phyloP scores from a whole-genome alignment of 345 rosid species.

The Physaria fendleri region DNA sequence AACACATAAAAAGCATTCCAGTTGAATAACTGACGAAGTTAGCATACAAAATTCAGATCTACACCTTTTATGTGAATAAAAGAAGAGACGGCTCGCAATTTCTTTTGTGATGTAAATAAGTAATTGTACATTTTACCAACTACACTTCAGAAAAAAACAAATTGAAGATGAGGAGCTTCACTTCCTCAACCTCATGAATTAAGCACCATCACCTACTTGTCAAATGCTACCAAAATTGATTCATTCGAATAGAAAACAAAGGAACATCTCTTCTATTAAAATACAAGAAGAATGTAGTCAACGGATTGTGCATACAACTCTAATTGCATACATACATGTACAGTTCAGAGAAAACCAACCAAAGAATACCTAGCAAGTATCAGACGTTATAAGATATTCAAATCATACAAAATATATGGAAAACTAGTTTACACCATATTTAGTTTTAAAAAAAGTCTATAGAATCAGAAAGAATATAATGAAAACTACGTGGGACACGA shows the following conservation, averaged over 20 bases:
- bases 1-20: constrained; percentile 3
- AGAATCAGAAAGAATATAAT: not conserved
- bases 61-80: not conserved
- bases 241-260: not conserved
- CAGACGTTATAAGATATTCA: not conserved
- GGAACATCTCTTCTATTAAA: not conserved
- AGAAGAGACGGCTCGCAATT: not conserved
- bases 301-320: not conserved
- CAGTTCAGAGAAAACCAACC: constrained; percentile 7
- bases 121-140: not conserved
- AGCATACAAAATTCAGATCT: not conserved
- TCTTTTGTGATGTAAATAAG: not conserved
- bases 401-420: not conserved
- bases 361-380: constrained; percentile 15
- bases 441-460: constrained; percentile 4
- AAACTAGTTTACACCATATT: not conserved
- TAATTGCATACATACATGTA: constrained; percentile 1
- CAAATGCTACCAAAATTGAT: constrained; percentile 1
- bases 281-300: not conserved
- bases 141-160: constrained; percentile 1
- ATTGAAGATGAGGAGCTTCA: not conserved
- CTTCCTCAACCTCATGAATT: not conserved
- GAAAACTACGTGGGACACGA: not conserved
- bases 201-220: not conserved
- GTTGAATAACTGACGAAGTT: not conserved